Evolutionary conservation across 1,284 basidiomycete species (phyloP), one percentile per base, ranked within the genome.

Genomic region (Xerocomus amazonicus): DNA sequence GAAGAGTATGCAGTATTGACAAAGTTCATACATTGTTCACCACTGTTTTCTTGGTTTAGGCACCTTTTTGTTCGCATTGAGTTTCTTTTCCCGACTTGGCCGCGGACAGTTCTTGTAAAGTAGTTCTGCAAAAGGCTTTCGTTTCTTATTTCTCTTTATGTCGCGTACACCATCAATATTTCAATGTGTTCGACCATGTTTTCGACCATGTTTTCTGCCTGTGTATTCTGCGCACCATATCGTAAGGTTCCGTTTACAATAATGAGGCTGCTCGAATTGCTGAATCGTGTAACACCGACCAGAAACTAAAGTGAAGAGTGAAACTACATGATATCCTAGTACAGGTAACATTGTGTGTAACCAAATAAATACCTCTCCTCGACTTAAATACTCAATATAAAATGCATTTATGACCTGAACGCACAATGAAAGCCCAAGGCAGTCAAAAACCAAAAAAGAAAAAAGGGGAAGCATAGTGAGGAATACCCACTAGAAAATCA

Each of bases 61-160:
- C 13, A 4, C 38, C 16, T 16, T 31, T 49, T 45, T 42, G 29
- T 37, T 52, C 45, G 48, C 41, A 51, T 44, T 4, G 8, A 38
- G 4, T 23, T 23, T 23, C 19, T 23, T 23, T 23, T 23, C 19
- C 19, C 35, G 9, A 36, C 43, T 31, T 45, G 14, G 45, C 48
- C 50, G 19, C 36, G 53, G 52, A 60, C 53, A 56, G 54, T 55
- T 52, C 48, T 19, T 58, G 64, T 63, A 61, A 50, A 53, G n/a
- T 63, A 65, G 40, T 48, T 56, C 33, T 60, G 51, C 60, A 45
- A 45, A 46, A 32, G 39, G 48, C 38, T 45, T 45, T 38, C 45
- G 53, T 56, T 67, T 54, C 62, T 69, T 66, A 70, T 66, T 70
- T 58, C 55, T 68, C 59, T 61, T 70, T 70, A 68, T 66, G 56